phyloP scores from a whole-genome alignment of 2,329 filamentous ascomycete species.

The Cryphonectria carpinicola region DNA sequence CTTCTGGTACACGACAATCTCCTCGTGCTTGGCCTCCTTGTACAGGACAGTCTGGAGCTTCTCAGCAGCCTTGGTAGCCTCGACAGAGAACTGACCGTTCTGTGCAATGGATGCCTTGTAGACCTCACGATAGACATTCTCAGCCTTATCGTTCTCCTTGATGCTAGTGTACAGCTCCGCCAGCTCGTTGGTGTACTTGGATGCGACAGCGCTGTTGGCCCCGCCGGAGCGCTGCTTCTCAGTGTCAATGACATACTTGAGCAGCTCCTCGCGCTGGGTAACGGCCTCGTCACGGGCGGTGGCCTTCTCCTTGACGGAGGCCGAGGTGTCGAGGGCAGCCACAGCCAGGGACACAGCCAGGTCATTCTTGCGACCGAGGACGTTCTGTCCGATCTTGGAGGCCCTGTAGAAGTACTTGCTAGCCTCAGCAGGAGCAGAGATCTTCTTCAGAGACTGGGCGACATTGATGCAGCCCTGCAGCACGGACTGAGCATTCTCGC shows the following conservation, averaged over 20 bases:
- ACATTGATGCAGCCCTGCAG: conserved; percentile 28
- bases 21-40: conserved; percentile 28
- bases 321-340: conserved; percentile 26
- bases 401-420: conserved; percentile 29
- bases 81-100: conserved; percentile 26
- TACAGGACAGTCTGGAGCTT: conserved; percentile 29
- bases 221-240: conserved; percentile 30
- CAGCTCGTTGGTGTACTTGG: conserved; percentile 31
- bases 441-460: conserved; percentile 27
- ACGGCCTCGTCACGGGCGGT: conserved; percentile 26
- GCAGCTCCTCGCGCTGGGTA: conserved; percentile 30
- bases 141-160: conserved; percentile 29
- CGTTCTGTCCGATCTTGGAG: conserved; percentile 27
- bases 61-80: conserved; percentile 26
- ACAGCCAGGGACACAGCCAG: conserved; percentile 26
- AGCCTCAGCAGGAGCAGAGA: conserved; percentile 26
- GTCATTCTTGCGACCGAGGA: conserved; percentile 27
- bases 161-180: conserved; percentile 30
- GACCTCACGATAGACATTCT: conserved; percentile 27
- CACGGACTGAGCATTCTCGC: conserved; percentile 26
- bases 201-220: conserved; percentile 22
- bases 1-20: conserved; percentile 29
- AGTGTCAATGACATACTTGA: conserved; percentile 29
- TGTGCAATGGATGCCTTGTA: conserved; percentile 28
- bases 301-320: conserved; percentile 24